Evolutionary conservation across 176 grass and related monocot species (phyloP).

Genomic region (Pharus latifolius): DNA sequence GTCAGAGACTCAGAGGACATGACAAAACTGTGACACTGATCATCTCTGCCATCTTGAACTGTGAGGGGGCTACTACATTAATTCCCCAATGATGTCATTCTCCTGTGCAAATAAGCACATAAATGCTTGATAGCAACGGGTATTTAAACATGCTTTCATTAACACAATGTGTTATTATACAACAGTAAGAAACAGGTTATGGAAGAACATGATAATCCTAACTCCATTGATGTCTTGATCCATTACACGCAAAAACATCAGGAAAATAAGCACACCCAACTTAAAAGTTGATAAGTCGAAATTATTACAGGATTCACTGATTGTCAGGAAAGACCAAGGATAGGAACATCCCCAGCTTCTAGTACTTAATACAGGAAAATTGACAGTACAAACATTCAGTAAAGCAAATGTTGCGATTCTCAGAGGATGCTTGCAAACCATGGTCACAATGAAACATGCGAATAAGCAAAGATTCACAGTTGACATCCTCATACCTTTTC

Average conservation of each 20-base stretch:
- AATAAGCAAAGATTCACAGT: not conserved
- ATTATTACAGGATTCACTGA: not conserved
- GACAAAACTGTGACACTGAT: constrained; percentile 7
- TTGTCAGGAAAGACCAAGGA: constrained; percentile 3
- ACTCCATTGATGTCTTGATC: not conserved
- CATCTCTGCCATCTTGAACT: constrained; percentile 23
- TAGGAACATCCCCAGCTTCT: not conserved
- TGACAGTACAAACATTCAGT: not conserved
- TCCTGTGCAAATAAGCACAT: not conserved
- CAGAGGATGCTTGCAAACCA: not conserved
- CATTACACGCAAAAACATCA: not conserved
- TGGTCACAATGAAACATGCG: not conserved
- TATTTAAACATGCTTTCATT: too few relatives aligned
- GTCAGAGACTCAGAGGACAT: constrained; percentile 1
- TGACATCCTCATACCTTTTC: not conserved
- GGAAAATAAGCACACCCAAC: not conserved
- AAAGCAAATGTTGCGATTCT: not conserved
- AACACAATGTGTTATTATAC: too few relatives aligned
- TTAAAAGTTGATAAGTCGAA: not conserved
- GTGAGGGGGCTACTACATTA: not conserved
- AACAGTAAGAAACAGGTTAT: not conserved
- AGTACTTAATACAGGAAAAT: not conserved
- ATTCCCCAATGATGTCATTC: not conserved
- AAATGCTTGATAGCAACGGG: too few relatives aligned
- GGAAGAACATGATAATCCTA: not conserved